These are phyloP conservation scores for Microbotryum silenes-acaulis DNA, from an alignment of 1,284 basidiomycete genomes.

Conservation along the genomic window DNA sequence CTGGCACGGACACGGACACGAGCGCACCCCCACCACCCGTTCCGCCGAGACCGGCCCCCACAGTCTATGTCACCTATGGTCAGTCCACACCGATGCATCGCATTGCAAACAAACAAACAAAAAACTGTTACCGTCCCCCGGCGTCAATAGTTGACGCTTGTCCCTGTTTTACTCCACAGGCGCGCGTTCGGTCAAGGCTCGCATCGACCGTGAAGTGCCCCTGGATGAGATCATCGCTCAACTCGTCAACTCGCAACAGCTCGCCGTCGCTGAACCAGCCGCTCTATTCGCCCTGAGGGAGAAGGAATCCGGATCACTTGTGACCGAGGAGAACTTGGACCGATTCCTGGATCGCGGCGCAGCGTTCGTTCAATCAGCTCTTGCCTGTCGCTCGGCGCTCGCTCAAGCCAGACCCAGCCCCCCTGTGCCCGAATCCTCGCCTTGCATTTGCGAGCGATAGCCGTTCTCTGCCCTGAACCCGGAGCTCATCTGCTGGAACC, in stretches of 20 bases:
- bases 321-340: slow-evolving; percentile 76
- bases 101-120: too few relatives aligned
- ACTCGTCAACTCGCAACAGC: slow-evolving; percentile 44
- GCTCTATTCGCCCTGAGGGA: slow-evolving; percentile 77
- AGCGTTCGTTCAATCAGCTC: neutral
- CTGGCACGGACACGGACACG: too few relatives aligned
- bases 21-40: too few relatives aligned
- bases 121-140: too few relatives aligned
- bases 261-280: slow-evolving; percentile 74
- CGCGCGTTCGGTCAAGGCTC: slow-evolving; percentile 30
- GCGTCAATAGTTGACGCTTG: too few relatives aligned
- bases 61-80: too few relatives aligned
- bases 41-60: too few relatives aligned
- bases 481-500: slow-evolving; percentile 14
- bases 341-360: slow-evolving; percentile 2
- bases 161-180: too few relatives aligned
- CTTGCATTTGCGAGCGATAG: neutral
- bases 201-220: slow-evolving; percentile 37
- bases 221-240: slow-evolving; percentile 38
- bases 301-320: slow-evolving; percentile 67
- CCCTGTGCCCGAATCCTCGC: neutral
- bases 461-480: too few relatives aligned
- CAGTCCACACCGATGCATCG: too few relatives aligned
- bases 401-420: neutral
- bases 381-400: neutral